A percentile compares a stretch with the other conserved stretches of the same genome.
phyloP scores from a whole-genome alignment of 2,329 filamentous ascomycete genomes.

The Annulohypoxylon truncatum region DNA sequence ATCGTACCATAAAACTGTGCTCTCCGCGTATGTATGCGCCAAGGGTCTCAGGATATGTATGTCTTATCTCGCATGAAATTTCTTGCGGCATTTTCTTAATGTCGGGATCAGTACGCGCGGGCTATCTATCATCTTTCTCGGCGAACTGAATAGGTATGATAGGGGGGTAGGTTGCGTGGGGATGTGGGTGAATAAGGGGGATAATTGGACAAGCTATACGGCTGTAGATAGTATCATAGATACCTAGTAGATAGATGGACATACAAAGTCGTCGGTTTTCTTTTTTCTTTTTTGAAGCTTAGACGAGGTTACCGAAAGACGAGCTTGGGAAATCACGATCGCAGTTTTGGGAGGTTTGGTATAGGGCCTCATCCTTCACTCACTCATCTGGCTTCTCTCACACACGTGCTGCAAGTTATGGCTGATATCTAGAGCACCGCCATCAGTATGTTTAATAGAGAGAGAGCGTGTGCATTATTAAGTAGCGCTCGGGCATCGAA shows the following conservation, averaged over 20 bases:
- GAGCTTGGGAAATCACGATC: neutral
- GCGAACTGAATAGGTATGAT: neutral
- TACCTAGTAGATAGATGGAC: neutral
- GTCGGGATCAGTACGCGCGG: neutral
- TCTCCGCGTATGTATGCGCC: neutral
- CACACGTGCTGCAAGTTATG: neutral
- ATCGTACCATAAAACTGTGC: neutral
- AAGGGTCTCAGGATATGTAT: constrained; percentile 1
- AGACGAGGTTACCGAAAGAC: neutral
- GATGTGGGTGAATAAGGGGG: neutral
- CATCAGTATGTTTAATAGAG: neutral
- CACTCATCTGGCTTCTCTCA: neutral
- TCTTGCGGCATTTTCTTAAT: constrained; percentile 30
- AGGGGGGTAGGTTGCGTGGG: neutral
- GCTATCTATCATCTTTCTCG: neutral
- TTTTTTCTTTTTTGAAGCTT: neutral
- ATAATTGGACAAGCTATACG: constrained; percentile 1
- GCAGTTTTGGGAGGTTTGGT: neutral
- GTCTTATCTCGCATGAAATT: constrained; percentile 16
- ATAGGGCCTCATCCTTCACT: neutral
- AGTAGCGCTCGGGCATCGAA: neutral
- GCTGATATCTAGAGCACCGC: neutral
- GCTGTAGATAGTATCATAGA: neutral
- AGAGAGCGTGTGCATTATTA: neutral
- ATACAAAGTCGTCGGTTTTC: neutral